A percentile compares a stretch with the other conserved stretches of the same genome.
phyloP scores from a whole-genome alignment of 495 filamentous ascomycete genomes.

The Aspergillus kassunensis region DNA sequence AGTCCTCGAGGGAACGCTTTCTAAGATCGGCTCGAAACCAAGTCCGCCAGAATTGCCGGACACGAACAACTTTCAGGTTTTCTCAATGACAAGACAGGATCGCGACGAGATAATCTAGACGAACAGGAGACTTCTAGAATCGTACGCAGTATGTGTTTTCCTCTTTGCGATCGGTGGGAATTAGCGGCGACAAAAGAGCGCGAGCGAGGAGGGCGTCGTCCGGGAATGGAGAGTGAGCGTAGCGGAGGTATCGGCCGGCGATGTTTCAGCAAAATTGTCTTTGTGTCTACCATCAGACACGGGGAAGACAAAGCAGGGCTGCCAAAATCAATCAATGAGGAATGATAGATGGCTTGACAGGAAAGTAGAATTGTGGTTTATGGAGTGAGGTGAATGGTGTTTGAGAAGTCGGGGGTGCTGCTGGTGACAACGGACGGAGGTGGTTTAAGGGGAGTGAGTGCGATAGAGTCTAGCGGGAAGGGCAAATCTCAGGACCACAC shows the following conservation, averaged over 20 bases:
- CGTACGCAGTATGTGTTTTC: conserved; percentile 7
- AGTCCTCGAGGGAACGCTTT: not conserved
- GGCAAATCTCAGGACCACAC: conserved; percentile 22
- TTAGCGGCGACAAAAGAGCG: not conserved
- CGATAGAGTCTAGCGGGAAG: conserved; percentile 24
- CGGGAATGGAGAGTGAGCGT: conserved; percentile 9
- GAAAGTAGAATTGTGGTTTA: conserved; percentile 7
- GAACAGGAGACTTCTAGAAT: not conserved
- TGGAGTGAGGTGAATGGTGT: conserved; percentile 1
- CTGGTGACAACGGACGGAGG: conserved; percentile 16
- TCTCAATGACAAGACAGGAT: not conserved
- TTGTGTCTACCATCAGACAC: conserved; percentile 11
- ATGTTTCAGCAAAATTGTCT: conserved; percentile 24
- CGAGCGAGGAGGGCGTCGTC: conserved; percentile 9
- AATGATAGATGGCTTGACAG: not conserved
- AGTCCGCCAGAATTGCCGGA: conserved; percentile 9
- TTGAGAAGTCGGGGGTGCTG: conserved; percentile 10
- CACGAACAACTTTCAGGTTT: conserved; percentile 7
- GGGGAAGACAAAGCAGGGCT: conserved; percentile 8
- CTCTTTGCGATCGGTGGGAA: not conserved
- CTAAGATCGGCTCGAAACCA: not conserved
- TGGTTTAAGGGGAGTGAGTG: conserved; percentile 27
- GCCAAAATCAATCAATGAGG: conserved; percentile 4
- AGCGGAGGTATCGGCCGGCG: conserved; percentile 24
- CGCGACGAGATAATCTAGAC: conserved; percentile 4